These are phyloP conservation scores for Ceratobasidium sp. DNA, from an alignment of 1,284 basidiomycete genomes.

Conservation along the genomic window DNA sequence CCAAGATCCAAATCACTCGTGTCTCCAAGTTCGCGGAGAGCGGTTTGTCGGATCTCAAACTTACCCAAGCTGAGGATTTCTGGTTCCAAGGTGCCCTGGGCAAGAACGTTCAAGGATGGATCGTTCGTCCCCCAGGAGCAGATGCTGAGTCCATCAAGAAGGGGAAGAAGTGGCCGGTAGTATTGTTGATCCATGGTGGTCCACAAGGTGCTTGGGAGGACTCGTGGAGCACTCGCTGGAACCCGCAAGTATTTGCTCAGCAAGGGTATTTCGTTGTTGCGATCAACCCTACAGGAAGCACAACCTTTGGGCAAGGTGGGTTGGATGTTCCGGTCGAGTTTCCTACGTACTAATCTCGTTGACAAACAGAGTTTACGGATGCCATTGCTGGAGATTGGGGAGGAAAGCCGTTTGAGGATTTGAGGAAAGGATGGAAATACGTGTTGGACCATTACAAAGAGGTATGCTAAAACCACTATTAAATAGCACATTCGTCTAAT, in stretches of 20 bases:
- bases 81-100: constrained; percentile 85
- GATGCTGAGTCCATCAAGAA: constrained; percentile 34
- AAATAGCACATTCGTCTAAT: background rate
- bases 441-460: constrained; percentile 78
- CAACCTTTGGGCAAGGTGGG: constrained; percentile 85
- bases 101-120: constrained; percentile 83
- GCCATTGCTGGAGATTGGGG: constrained; percentile 85
- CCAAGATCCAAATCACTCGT: constrained; percentile 58
- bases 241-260: constrained; percentile 84
- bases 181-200: constrained; percentile 83
- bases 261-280: constrained; percentile 88
- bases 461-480: constrained; percentile 57
- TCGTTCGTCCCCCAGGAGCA: constrained; percentile 70
- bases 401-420: constrained; percentile 86
- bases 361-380: constrained; percentile 78
- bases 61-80: constrained; percentile 79
- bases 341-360: constrained; percentile 22
- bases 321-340: constrained; percentile 26
- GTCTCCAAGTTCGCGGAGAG: constrained; percentile 73
- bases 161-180: constrained; percentile 78
- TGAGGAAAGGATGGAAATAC: constrained; percentile 81
- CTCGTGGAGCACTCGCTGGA: constrained; percentile 89
- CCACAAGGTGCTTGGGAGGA: constrained; percentile 79
- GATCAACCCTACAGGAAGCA: constrained; percentile 91
- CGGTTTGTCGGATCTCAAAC: constrained; percentile 68